A percentile compares a stretch with the other conserved stretches of the same genome.
These are phyloP conservation scores for Alternaria rosae DNA, from an alignment of 2,329 filamentous ascomycete genomes.

Conservation along the genomic window DNA sequence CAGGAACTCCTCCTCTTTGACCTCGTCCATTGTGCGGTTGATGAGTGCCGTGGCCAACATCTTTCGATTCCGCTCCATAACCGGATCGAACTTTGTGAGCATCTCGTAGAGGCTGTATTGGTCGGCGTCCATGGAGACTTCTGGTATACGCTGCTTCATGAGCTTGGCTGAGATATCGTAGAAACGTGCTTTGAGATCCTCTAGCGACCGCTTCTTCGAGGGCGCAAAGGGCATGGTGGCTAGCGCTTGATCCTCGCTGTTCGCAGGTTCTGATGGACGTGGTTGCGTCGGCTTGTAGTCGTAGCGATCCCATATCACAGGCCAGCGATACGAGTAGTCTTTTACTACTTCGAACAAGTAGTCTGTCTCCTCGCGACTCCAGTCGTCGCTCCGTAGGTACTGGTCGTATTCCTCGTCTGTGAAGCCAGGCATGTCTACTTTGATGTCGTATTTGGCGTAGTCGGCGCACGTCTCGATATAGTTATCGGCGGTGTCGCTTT, in stretches of 20 bases:
- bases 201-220: slow-evolving; percentile 71
- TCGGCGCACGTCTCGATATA: slow-evolving; percentile 59
- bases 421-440: slow-evolving; percentile 79
- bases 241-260: slow-evolving; percentile 34
- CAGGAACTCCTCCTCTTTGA: slow-evolving; percentile 88
- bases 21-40: slow-evolving; percentile 82
- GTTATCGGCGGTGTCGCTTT: slow-evolving; percentile 43
- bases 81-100: slow-evolving; percentile 85
- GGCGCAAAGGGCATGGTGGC: slow-evolving; percentile 52
- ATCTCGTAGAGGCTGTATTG: slow-evolving; percentile 85
- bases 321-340: slow-evolving; percentile 88
- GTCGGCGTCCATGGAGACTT: slow-evolving; percentile 74
- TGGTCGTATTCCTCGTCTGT: slow-evolving; percentile 85
- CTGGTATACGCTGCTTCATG: slow-evolving; percentile 51
- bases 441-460: slow-evolving; percentile 89
- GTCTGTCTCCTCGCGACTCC: slow-evolving; percentile 93
- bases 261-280: slow-evolving; percentile 27
- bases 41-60: slow-evolving; percentile 82
- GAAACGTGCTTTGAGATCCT: slow-evolving; percentile 90
- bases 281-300: slow-evolving; percentile 66
- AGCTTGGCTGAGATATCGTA: slow-evolving; percentile 76
- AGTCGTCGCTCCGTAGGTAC: slow-evolving; percentile 76
- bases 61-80: slow-evolving; percentile 81
- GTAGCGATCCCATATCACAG: slow-evolving; percentile 91
- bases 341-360: slow-evolving; percentile 79